These are phyloP conservation scores for Dacryopinax spathularia DNA, from an alignment of 768 basidiomycete genomes.

Conservation along the genomic window DNA sequence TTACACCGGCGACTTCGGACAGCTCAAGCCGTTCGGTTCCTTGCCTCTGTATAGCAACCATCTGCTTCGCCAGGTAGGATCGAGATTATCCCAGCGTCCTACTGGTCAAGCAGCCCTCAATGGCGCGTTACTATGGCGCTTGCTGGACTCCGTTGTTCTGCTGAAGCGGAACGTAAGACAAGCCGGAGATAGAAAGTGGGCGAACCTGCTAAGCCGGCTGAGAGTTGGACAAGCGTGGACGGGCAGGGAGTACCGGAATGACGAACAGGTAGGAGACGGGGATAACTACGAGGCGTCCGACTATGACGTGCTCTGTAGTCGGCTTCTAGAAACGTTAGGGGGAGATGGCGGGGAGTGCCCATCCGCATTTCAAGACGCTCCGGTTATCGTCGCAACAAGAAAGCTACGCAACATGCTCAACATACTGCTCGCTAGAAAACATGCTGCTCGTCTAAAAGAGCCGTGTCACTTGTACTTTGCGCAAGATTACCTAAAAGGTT, in stretches of 20 bases:
- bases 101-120: not conserved
- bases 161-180: not conserved
- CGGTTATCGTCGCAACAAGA: not conserved
- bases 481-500: not conserved
- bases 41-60: not conserved
- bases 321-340: not conserved
- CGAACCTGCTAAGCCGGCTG: not conserved
- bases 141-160: not conserved
- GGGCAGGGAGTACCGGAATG: too few species aligned
- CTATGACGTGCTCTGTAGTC: not conserved
- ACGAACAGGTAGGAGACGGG: too few species aligned
- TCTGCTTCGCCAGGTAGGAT: not conserved
- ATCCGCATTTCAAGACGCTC: not conserved
- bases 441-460: not conserved
- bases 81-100: not conserved
- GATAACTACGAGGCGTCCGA: not conserved
- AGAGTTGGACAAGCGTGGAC: not conserved
- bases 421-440: not conserved
- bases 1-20: not conserved
- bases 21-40: not conserved
- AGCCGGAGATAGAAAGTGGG: not conserved
- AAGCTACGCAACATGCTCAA: not conserved
- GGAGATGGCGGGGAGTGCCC: not conserved
- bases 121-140: not conserved
- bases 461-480: not conserved